Conservation (phyloP, 257 asterid genomes). For the Ajuga chamaepitys region DNA sequence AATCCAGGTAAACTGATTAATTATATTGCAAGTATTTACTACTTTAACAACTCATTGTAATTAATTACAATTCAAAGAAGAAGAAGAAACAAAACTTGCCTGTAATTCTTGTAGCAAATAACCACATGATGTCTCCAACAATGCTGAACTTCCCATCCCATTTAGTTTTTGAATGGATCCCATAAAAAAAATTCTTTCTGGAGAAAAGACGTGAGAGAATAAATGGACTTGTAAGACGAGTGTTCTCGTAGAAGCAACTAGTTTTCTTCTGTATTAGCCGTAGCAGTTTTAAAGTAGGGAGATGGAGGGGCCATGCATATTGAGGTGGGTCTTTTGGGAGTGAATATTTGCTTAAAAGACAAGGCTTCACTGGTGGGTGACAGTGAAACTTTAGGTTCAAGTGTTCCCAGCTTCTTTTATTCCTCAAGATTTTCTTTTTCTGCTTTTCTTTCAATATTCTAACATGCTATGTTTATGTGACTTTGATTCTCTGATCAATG, state of each 20-base stretch:
- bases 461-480: constrained; percentile 20
- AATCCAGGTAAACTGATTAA: background rate
- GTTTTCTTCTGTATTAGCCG: constrained; percentile 17
- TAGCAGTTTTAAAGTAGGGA: constrained; percentile 26
- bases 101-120: constrained; percentile 84
- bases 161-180: constrained; percentile 53
- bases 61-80: background rate
- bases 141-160: constrained; percentile 51
- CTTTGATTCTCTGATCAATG: constrained; percentile 14
- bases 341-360: constrained; percentile 84
- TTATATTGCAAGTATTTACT: too few species aligned
- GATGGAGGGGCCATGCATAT: constrained; percentile 28
- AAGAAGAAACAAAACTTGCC: constrained; percentile 44
- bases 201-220: background rate
- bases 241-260: constrained; percentile 15
- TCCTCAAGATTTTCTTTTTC: constrained; percentile 18
- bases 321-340: constrained; percentile 43
- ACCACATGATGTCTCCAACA: constrained; percentile 82
- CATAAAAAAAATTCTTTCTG: constrained; percentile 29
- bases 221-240: constrained; percentile 4
- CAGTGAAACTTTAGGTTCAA: constrained; percentile 67
- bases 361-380: constrained; percentile 63
- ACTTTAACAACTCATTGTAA: too few species aligned
- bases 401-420: constrained; percentile 41
- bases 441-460: constrained; percentile 15